Evolutionary conservation across 2,329 filamentous ascomycete species (phyloP).

Genomic region (Nigrospora osmanthi): DNA sequence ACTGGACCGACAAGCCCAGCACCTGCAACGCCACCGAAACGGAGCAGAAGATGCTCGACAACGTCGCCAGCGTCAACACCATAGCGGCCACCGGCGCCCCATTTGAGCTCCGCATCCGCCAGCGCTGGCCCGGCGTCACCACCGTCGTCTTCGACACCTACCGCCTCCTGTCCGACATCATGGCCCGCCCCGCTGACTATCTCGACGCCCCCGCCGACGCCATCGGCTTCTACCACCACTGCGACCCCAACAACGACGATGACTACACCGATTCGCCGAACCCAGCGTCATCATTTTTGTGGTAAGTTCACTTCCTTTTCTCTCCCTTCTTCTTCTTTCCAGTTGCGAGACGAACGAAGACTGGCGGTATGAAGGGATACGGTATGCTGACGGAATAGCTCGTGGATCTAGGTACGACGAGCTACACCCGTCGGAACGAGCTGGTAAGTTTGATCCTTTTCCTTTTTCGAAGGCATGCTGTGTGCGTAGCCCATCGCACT

Average conservation of each 20-base stretch:
- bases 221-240: conserved; percentile 49
- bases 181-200: conserved; percentile 50
- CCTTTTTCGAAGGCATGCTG: too few relatives aligned
- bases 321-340: neutral
- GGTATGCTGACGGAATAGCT: neutral
- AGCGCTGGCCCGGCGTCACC: conserved; percentile 48
- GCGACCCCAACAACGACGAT: conserved; percentile 22
- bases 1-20: conserved; percentile 35
- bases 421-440: conserved; percentile 62
- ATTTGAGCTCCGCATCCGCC: conserved; percentile 32
- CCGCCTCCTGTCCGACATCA: conserved; percentile 56
- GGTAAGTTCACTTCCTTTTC: conserved; percentile 33
- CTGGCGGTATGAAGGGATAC: neutral
- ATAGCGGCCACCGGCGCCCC: conserved; percentile 41
- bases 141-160: conserved; percentile 64
- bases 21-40: conserved; percentile 38
- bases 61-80: conserved; percentile 40
- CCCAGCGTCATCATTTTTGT: conserved; percentile 55
- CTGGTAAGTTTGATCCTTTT: conserved; percentile 34
- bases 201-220: conserved; percentile 57
- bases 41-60: conserved; percentile 39
- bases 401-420: conserved; percentile 45
- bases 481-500: rapidly evolving
- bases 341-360: too few relatives aligned
- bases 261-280: conserved; percentile 29